Conservation (phyloP, 768 basidiomycete species). For the Phylloporus sp. region DNA sequence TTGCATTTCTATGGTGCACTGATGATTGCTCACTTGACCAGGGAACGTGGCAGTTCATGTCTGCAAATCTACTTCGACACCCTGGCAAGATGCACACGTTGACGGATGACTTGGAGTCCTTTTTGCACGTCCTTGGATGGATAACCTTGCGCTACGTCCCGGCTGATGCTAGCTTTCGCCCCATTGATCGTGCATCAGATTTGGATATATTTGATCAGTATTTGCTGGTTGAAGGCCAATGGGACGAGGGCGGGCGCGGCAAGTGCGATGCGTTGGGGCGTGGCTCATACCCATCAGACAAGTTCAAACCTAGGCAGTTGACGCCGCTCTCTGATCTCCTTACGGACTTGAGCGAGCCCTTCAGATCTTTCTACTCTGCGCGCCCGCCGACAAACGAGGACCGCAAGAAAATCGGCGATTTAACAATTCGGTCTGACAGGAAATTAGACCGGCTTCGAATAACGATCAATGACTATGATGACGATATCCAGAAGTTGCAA, state of each 20-base stretch:
- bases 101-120: too few species aligned
- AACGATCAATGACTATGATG: background rate
- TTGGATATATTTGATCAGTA: background rate
- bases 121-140: too few species aligned
- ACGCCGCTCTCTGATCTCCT: background rate
- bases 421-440: too few species aligned
- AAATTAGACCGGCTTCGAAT: too few species aligned
- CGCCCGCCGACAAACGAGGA: too few species aligned
- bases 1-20: too few species aligned
- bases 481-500: background rate
- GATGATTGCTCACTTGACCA: too few species aligned
- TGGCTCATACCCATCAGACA: background rate
- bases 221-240: background rate
- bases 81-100: too few species aligned
- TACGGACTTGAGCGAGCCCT: background rate
- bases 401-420: too few species aligned
- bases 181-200: background rate
- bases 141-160: background rate
- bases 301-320: background rate
- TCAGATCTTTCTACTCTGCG: background rate
- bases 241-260: background rate
- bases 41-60: too few species aligned
- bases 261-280: background rate
- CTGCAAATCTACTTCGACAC: too few species aligned
- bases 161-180: background rate